Evolutionary conservation across 257 asterid species (phyloP).

Genomic region (Craterostigma plantagineum): DNA sequence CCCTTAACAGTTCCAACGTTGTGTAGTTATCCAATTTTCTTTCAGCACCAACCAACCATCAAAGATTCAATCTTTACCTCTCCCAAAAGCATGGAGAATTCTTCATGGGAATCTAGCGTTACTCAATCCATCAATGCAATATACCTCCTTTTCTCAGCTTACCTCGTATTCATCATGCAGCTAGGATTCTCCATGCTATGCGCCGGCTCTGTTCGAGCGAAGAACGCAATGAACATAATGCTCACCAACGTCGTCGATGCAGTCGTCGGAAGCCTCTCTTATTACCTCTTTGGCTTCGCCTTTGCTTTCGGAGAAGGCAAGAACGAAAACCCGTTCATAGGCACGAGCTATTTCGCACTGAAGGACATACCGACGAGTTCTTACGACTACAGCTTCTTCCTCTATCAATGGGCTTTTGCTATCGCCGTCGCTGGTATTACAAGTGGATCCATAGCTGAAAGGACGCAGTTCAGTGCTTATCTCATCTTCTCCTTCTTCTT

Average conservation of each 20-base stretch:
- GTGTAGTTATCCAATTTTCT: slow-evolving; percentile 6
- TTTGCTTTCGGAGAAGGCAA: slow-evolving; percentile 35
- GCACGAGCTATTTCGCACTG: slow-evolving; percentile 26
- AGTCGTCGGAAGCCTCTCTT: slow-evolving; percentile 38
- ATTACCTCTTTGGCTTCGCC: slow-evolving; percentile 37
- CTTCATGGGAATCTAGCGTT: slow-evolving; percentile 45
- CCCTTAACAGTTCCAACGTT: slow-evolving; percentile 2
- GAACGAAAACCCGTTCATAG: slow-evolving; percentile 26
- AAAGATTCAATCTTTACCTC: not conserved
- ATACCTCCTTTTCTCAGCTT: slow-evolving; percentile 45
- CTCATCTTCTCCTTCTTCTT: slow-evolving; percentile 37
- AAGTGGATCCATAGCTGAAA: slow-evolving; percentile 50
- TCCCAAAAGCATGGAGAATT: slow-evolving; percentile 5
- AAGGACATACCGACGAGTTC: slow-evolving; percentile 17
- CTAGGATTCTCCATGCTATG: slow-evolving; percentile 53
- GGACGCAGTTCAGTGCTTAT: slow-evolving; percentile 46
- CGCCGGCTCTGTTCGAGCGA: slow-evolving; percentile 57
- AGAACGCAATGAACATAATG: slow-evolving; percentile 44
- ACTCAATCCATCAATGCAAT: slow-evolving; percentile 33
- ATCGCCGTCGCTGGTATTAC: slow-evolving; percentile 60
- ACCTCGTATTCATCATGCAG: slow-evolving; percentile 41
- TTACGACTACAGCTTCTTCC: slow-evolving; percentile 33
- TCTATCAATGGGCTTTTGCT: slow-evolving; percentile 49
- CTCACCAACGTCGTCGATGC: slow-evolving; percentile 45
- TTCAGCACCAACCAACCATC: slow-evolving; percentile 12